Evolutionary conservation across 1,284 basidiomycete genomes (phyloP).

Genomic region (Ustilago trichophora): DNA sequence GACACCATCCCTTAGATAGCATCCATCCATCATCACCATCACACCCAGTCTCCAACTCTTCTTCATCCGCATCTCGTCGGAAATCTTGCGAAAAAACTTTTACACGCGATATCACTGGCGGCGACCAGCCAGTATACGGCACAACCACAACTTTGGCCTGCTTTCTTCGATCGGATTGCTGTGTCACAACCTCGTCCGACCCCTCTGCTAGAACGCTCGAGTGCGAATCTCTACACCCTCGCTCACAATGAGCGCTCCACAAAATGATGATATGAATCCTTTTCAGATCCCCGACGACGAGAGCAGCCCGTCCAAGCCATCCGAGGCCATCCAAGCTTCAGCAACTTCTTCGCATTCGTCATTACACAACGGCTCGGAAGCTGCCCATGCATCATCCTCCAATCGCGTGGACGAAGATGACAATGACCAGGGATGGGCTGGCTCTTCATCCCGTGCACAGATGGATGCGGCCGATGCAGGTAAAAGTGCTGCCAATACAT

Average conservation of each 20-base stretch:
- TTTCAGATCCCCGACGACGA: constrained; percentile 48
- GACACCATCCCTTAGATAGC: no score
- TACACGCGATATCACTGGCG: no score
- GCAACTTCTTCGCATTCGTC: constrained; percentile 23
- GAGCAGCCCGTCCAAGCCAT: constrained; percentile 5
- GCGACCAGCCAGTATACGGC: no score
- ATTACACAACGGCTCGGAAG: not conserved
- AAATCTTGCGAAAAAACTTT: no score
- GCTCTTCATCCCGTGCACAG: constrained; percentile 30
- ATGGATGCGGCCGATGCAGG: constrained; percentile 7
- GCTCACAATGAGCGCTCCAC: constrained; percentile 27
- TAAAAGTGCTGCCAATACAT: not conserved
- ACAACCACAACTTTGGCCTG: no score
- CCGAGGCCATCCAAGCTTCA: constrained; percentile 4
- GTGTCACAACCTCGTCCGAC: no score
- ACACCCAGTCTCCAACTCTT: no score
- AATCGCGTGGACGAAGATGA: constrained; percentile 20
- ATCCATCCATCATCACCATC: no score
- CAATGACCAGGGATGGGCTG: constrained; percentile 36
- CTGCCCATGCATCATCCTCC: not conserved
- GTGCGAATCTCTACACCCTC: no score
- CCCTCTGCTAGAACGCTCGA: no score
- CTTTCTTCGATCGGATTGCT: no score
- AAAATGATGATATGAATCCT: constrained; percentile 36
- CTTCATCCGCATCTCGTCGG: no score